Percentiles rank a stretch among this genome's conserved stretches.
phyloP scores from a whole-genome alignment of 345 rosid genomes.

The Hibiscus trionum region DNA sequence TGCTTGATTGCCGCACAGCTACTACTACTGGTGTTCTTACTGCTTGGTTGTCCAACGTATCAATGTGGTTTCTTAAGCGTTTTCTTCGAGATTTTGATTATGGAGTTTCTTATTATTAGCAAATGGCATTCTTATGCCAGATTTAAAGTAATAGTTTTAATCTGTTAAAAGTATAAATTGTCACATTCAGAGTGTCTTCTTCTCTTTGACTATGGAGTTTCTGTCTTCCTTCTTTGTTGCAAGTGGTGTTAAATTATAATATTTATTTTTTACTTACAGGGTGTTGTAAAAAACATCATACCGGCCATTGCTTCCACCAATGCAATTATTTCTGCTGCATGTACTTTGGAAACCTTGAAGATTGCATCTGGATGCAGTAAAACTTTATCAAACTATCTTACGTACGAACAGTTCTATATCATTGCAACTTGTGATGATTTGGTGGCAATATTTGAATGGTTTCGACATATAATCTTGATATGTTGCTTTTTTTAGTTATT shows the following conservation, averaged over 20 bases:
- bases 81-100: not conserved
- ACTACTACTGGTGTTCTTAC: conserved; percentile 11
- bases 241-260: not conserved
- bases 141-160: not conserved
- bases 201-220: not conserved
- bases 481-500: not conserved
- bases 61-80: not conserved
- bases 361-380: conserved; percentile 94
- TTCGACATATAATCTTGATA: not conserved
- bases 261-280: conserved; percentile 32
- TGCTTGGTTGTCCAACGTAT: not conserved
- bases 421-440: not conserved
- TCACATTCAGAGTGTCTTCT: not conserved
- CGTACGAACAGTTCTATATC: conserved; percentile 36
- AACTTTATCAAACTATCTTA: conserved; percentile 74
- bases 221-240: not conserved
- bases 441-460: not conserved
- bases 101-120: not conserved
- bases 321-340: conserved; percentile 88
- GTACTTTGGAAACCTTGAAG: conserved; percentile 92
- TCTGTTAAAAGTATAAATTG: not conserved
- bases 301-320: conserved; percentile 99
- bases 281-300: conserved; percentile 92
- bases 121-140: not conserved
- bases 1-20: not conserved